phyloP scores from a whole-genome alignment of 371 early-diverging fungal genomes.

The Mucor velutinosus region DNA sequence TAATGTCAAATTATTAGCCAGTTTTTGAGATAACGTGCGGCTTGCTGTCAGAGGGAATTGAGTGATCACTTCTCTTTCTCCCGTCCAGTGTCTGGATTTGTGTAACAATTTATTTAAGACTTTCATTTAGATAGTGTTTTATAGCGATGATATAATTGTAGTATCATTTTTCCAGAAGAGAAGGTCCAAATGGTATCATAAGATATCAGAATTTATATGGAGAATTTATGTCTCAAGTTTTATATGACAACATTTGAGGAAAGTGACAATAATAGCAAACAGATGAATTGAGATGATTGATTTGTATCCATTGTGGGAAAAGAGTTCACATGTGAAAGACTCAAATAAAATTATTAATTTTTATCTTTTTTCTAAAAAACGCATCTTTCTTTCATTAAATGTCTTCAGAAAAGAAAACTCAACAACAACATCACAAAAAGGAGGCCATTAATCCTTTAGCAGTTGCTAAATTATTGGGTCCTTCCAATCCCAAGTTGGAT shows the following conservation, averaged over 20 bases:
- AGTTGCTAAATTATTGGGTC: conserved; percentile 48
- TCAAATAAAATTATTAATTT: not conserved
- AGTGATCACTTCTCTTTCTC: not conserved
- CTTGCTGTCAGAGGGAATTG: not conserved
- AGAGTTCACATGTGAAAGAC: not conserved
- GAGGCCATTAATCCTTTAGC: conserved; percentile 40
- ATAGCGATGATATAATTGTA: not conserved
- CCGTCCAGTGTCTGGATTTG: not conserved
- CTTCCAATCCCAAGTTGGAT: conserved; percentile 64
- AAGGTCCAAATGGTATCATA: not conserved
- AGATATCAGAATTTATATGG: not conserved
- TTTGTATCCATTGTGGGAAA: not conserved
- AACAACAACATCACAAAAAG: not conserved
- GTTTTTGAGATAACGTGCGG: not conserved
- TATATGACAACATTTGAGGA: not conserved
- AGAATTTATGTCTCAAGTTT: not conserved
- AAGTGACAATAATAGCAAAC: not conserved
- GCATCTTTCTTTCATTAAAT: not conserved
- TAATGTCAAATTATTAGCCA: not conserved
- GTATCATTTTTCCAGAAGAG: not conserved
- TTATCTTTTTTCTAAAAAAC: not conserved
- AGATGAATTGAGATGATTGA: not conserved
- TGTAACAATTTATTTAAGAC: conserved; percentile 1
- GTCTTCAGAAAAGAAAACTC: conserved; percentile 19
- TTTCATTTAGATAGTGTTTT: not conserved